A percentile compares a stretch with the other conserved stretches of the same genome.
These are phyloP conservation scores for Yarrowia keelungensis DNA, from an alignment of 805 yeast species.

Conservation along the genomic window DNA sequence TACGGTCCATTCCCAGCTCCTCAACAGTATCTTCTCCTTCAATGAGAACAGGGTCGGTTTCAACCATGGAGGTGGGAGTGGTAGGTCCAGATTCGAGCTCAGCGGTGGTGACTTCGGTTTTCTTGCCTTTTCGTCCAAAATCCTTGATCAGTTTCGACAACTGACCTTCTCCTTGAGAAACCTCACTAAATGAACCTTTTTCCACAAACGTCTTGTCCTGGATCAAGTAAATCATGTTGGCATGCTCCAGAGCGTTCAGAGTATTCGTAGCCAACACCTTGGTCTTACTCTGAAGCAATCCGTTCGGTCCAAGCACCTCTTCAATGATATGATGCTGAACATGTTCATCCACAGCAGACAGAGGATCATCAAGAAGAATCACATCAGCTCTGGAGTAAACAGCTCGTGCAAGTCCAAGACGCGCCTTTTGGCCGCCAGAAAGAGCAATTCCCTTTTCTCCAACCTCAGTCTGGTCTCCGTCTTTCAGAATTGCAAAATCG, in stretches of 20 bases:
- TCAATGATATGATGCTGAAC: constrained; percentile 87
- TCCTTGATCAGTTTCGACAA: constrained; percentile 43
- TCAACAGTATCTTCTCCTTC: constrained; percentile 21
- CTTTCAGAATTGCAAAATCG: constrained; percentile 80
- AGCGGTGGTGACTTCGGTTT: background rate
- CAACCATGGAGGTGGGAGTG: constrained; percentile 1
- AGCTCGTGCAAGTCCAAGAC: constrained; percentile 92
- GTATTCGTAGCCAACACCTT: constrained; percentile 82
- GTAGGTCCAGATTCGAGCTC: background rate
- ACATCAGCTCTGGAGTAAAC: constrained; percentile 94
- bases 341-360: constrained; percentile 97
- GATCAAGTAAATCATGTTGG: constrained; percentile 70
- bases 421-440: constrained; percentile 98
- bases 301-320: constrained; percentile 71
- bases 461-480: constrained; percentile 90
- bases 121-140: constrained; percentile 40
- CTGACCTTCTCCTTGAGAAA: constrained; percentile 47
- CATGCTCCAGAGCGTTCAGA: constrained; percentile 74
- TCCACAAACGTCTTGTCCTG: constrained; percentile 57
- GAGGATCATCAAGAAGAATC: constrained; percentile 87
- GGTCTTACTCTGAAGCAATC: constrained; percentile 73
- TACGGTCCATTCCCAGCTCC: constrained; percentile 11
- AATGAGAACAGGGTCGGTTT: constrained; percentile 9
- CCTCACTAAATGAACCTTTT: constrained; percentile 65
- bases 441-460: constrained; percentile 97